Base-by-base conservation (phyloP, 2,329 filamentous ascomycete species). In the Cyanodermella asteris region DNA sequence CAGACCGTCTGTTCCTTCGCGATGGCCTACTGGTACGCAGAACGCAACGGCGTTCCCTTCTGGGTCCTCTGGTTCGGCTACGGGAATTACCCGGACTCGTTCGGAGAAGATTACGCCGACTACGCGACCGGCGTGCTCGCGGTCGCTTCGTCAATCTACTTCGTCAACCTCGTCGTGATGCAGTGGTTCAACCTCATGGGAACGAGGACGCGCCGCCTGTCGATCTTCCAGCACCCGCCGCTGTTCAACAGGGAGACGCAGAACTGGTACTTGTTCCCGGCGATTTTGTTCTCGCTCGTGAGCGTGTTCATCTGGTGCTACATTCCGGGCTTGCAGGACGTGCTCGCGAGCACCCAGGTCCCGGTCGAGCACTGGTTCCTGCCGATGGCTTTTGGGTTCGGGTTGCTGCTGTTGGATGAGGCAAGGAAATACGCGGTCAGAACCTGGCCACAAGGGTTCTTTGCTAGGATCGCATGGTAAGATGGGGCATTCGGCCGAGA, bases 161-260 rank as follows among this genome's bases (percentile, higher is more conserved):
- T 82, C 37, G 63, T 81, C 35, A 82, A 71, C 30, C 51, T 84
- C 13, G 75, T 84, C 3, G 68, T 82, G 24, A 78, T 82, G 72
- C 64, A 52, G 44, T 47, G 59, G 57, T 80, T 80, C 54, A 77
- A 73, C 40, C 53, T 81, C 4, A 60, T 81, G 39, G 66, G 68
- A 2, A 57, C 75, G 5, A 59, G 73, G 10, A 82, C 66, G 2
- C 55, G 69, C 2, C 56, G 64, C 2, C 53, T 72, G 13, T 64
- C 63, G 28, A 63, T 82, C 34, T 68, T 82, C 43, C 69, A 77
- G 40, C 73, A 81, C 36, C 66, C 70, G 3, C 73, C 74, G 0
- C 32, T 62, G 6, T 68, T 72, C 44, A 72, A 72, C 42, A 61
- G 56, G 36, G 41, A 49, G 7, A 75, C 70, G 0, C 58, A 65